A percentile compares a stretch with the other conserved stretches of the same genome.
These are phyloP conservation scores for Eudorina sp. DNA, from an alignment of 139 green algal genomes.

Conservation along the genomic window DNA sequence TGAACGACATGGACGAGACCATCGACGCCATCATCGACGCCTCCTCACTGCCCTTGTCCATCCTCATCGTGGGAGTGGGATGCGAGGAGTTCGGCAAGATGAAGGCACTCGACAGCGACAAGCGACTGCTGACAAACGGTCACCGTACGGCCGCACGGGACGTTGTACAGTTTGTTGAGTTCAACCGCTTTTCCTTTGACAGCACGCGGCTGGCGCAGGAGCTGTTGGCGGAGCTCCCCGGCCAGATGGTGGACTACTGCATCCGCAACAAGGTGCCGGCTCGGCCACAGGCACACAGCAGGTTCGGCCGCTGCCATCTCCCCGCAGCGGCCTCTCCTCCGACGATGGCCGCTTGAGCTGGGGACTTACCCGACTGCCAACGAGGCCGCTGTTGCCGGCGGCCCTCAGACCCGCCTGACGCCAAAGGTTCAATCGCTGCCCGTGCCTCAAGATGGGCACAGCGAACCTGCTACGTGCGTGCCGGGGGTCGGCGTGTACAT, in stretches of 20 bases:
- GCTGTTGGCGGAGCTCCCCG: slow-evolving; percentile 70
- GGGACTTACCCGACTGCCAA: no score
- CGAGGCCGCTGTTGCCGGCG: no score
- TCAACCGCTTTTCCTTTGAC: slow-evolving; percentile 44
- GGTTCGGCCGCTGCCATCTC: neutral
- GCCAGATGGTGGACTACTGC: slow-evolving; percentile 63
- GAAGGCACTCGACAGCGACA: slow-evolving; percentile 50
- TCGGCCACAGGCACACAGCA: no score
- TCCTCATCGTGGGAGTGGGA: slow-evolving; percentile 73
- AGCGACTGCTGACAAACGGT: slow-evolving; percentile 7
- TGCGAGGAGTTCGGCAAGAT: slow-evolving; percentile 56
- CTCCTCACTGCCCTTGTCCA: slow-evolving; percentile 62
- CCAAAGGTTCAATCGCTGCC: no score
- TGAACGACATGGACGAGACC: slow-evolving; percentile 32
- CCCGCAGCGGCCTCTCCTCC: no score
- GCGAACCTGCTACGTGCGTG: no score
- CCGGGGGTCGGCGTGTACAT: no score
- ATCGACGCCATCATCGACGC: slow-evolving; percentile 59
- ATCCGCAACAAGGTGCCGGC: neutral
- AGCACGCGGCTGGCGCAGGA: slow-evolving; percentile 56
- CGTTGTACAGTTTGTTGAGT: slow-evolving; percentile 72
- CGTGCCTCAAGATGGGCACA: no score
- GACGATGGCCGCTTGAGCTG: neutral
- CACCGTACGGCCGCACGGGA: slow-evolving; percentile 54
- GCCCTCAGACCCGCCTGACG: no score